phyloP scores from a whole-genome alignment of 805 yeast species.

The Yamadazyma sp. region DNA sequence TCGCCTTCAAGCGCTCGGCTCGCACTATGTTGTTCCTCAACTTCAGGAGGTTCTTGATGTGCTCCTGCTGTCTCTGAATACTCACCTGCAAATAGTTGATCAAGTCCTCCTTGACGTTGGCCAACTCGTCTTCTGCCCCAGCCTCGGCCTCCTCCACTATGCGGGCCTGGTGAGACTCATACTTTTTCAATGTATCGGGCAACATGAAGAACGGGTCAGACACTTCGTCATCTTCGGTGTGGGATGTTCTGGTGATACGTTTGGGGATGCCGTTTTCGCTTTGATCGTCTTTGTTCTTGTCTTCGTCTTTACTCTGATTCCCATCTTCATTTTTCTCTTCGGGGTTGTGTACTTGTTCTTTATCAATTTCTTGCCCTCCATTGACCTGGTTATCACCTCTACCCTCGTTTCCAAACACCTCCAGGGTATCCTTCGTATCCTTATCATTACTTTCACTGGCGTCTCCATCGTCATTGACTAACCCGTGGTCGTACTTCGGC shows the following conservation, averaged over 20 bases:
- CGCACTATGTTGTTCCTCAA: conserved; percentile 74
- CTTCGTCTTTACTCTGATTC: conserved; percentile 2
- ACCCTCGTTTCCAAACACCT: background rate
- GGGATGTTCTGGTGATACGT: conserved; percentile 11
- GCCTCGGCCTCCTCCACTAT: conserved; percentile 20
- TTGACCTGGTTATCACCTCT: background rate
- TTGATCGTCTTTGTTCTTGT: background rate
- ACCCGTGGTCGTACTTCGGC: conserved; percentile 68
- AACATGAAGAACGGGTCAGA: conserved; percentile 55
- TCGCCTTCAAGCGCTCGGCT: conserved; percentile 72
- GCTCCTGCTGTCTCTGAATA: conserved; percentile 66
- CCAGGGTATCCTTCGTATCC: no score
- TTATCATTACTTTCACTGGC: background rate
- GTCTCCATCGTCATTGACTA: conserved; percentile 21
- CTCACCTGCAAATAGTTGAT: conserved; percentile 44
- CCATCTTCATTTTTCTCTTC: conserved; percentile 7
- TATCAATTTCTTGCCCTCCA: no score
- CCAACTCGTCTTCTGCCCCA: conserved; percentile 25
- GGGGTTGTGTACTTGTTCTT: conserved; percentile 16
- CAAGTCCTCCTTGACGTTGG: conserved; percentile 63
- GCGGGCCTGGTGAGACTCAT: conserved; percentile 29
- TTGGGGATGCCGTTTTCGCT: conserved; percentile 20
- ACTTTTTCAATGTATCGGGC: conserved; percentile 40
- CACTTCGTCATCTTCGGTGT: conserved; percentile 17
- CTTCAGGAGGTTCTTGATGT: conserved; percentile 70